Evolutionary conservation across 306 rosid species (phyloP), one percentile per base, ranked within the genome.

Genomic region (Vigna radiata): DNA sequence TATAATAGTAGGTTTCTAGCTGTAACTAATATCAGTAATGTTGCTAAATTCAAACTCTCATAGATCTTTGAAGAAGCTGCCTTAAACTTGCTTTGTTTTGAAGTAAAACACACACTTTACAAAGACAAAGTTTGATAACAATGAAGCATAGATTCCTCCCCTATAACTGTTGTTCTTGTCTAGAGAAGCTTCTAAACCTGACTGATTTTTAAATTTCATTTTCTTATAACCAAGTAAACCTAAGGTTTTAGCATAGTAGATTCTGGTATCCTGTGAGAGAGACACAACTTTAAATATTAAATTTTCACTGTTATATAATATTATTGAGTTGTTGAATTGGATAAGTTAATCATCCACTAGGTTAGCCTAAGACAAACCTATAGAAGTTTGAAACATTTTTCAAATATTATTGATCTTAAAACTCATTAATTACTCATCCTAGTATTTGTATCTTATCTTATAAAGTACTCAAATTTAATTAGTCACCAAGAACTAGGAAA

Each of bases 101-200:
- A 58, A 13, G 48, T 61, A 43, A 61, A 69, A 29, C 4, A 52
- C 52, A 75, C 50, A 72, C 33, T 64, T 64, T n/a, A 71, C 29
- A 65, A 66, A 55, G 21, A 36, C 39, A 53, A 60, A 9, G 41
- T 36, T 41, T 9, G 13, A 41, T 8, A 9, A 8, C 12, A 41
- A 41, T 41, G 46, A 8, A 8, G 70, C 70, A 41, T 33, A 70
- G 79, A 70, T 72, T 77, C 65, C 74, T 62, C 44, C 47, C 48
- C 70, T 58, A 75, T 70, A 76, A 46, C 13, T 41, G 3, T 41
- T 41, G 44, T 71, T 75, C 54, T 48, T 56, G 54, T 76, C 33
- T 18, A 54, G 47, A 71, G 94, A 91, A 89, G 87, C 91, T 89
- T 89, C 92, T 83, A 89, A 91, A 86, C 92, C 83, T 68, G 56